These are phyloP conservation scores for Penicillium sp. DNA, from an alignment of 2,329 filamentous ascomycete genomes.

Conservation along the genomic window DNA sequence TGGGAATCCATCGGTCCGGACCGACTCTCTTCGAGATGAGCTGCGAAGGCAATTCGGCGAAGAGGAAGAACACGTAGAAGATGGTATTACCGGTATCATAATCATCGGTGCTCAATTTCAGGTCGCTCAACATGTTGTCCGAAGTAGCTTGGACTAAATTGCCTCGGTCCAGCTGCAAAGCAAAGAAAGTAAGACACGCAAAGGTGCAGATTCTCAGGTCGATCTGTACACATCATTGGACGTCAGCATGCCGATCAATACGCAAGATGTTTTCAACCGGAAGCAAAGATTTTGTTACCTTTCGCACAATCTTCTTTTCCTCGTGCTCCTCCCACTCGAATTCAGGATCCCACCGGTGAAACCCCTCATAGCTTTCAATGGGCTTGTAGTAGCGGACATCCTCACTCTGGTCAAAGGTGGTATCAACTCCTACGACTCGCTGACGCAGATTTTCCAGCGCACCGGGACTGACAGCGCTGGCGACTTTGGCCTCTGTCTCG, in stretches of 20 bases:
- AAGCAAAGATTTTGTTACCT: slow-evolving; percentile 22
- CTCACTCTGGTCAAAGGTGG: slow-evolving; percentile 33
- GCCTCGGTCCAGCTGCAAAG: slow-evolving; percentile 60
- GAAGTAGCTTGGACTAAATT: slow-evolving; percentile 60
- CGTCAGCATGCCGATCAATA: background rate
- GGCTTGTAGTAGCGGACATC: slow-evolving; percentile 36
- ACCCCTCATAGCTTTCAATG: slow-evolving; percentile 43
- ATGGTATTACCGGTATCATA: slow-evolving; percentile 43
- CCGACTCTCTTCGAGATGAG: slow-evolving; percentile 52
- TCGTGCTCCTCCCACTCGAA: slow-evolving; percentile 44
- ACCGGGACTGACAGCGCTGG: slow-evolving; percentile 4
- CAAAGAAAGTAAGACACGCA: slow-evolving; percentile 59
- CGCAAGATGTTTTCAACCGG: background rate
- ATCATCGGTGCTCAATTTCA: slow-evolving; percentile 48
- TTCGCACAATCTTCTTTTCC: slow-evolving; percentile 37
- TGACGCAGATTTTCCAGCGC: slow-evolving; percentile 4
- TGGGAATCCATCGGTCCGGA: slow-evolving; percentile 55
- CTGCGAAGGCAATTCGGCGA: slow-evolving; percentile 53
- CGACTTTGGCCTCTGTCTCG: background rate
- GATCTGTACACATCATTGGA: slow-evolving; percentile 23
- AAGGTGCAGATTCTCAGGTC: slow-evolving; percentile 42
- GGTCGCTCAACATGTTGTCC: slow-evolving; percentile 55
- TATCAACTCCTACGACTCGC: slow-evolving; percentile 17
- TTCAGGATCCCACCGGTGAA: slow-evolving; percentile 47
- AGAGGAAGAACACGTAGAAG: slow-evolving; percentile 32